A percentile compares a stretch with the other conserved stretches of the same genome.
These are phyloP conservation scores for Epichloe hybrida DNA, from an alignment of 2,329 filamentous ascomycete genomes.

Conservation along the genomic window DNA sequence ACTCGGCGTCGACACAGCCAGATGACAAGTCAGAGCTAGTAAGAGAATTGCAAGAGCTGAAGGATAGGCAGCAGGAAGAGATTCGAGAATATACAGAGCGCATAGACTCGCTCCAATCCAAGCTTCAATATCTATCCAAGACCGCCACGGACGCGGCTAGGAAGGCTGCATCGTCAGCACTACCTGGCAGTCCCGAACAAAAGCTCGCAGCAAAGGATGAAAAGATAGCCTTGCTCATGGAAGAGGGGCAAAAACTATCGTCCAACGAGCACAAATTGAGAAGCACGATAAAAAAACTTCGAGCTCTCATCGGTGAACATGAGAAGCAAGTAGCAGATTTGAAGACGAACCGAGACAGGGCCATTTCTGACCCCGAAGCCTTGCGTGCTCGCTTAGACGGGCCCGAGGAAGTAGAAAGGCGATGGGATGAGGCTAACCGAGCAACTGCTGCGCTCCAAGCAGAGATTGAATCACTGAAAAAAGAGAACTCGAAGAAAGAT, in stretches of 20 bases:
- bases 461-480: conserved; percentile 29
- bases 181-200: conserved; percentile 55
- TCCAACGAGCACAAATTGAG: conserved; percentile 77
- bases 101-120: conserved; percentile 83
- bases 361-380: conserved; percentile 33
- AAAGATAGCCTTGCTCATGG: conserved; percentile 76
- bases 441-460: conserved; percentile 36
- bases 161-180: conserved; percentile 47
- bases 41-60: conserved; percentile 14
- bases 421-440: conserved; percentile 33
- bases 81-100: conserved; percentile 72
- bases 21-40: conserved; percentile 2
- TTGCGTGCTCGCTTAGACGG: conserved; percentile 35
- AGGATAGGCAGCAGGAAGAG: conserved; percentile 55
- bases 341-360: conserved; percentile 45
- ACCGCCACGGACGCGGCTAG: conserved; percentile 66
- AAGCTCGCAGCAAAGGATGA: conserved; percentile 82
- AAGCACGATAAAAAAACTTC: conserved; percentile 67
- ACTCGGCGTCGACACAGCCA: neutral
- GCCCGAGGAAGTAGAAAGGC: conserved; percentile 41
- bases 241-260: conserved; percentile 85
- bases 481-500: conserved; percentile 44
- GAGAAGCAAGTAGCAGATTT: conserved; percentile 51
- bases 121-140: conserved; percentile 75
- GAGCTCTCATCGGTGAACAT: conserved; percentile 48